Evolutionary conservation across 768 basidiomycete species (phyloP), one percentile per base, ranked within the genome.

Genomic region (Psilocybe cyanescens): DNA sequence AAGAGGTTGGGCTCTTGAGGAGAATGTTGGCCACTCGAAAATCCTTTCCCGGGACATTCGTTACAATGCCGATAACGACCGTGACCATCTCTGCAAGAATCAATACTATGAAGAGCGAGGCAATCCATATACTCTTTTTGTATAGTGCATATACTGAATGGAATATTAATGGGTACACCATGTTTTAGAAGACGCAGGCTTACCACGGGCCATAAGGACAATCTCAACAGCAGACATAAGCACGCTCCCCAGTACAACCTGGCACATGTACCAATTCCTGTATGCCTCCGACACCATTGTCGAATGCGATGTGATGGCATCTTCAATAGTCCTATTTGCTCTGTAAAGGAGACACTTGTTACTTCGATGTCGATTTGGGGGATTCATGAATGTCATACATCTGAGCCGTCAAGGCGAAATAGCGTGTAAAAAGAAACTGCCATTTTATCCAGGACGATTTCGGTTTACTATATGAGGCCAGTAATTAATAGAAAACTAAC

Each of bases 121-220:
- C 70, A n/a, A 79, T 58, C 57, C 41, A 68, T 6, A 61, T 51
- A 55, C 64, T 74, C 30, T 70, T 73, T 60, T 75, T 72, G 56
- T 79, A 81, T 28, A 77, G 56, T 2, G 74, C 76, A 61, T 70
- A 74, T 6, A 77, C 76, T 76, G 63, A 19, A 24, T 35, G 28
- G 29, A 8, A 5, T 12, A 31, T 44, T 29, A 44, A 4, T 3
- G 30, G 30, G 7, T 41, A 28, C 16, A 28, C 1, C 16, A n/a
- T 30, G 24, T 29, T 9, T 11, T 53, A n/a, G 19, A 8, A 28
- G 14, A 30, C 6, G 4, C 16, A 11, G 24, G 48, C 69, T 57
- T 30, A 74, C 72, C 70, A 60, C 71, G 66, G 33, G 65, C 68
- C 70, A 74, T 74, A 28, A 75, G 65, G 7, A 72, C 59, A 31